A percentile compares a stretch with the other conserved stretches of the same genome.
Evolutionary conservation across 768 basidiomycete genomes (phyloP).

Genomic region (Myochromella boudieri): DNA sequence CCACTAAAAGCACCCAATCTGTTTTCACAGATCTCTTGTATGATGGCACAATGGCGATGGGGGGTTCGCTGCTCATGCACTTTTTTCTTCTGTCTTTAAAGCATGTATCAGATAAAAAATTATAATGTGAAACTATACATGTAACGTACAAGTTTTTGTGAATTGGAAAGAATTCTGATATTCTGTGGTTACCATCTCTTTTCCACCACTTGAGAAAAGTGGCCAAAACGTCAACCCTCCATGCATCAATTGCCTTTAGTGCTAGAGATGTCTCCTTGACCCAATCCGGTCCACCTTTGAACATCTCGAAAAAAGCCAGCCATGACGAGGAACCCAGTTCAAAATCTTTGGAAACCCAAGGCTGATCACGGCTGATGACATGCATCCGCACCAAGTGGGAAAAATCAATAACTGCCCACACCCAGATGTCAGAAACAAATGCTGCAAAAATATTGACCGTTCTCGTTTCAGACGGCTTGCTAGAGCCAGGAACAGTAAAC

Average conservation of each 20-base stretch:
- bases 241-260: neutral
- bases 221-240: too few species aligned
- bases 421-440: conserved; percentile 13
- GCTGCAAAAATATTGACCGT: conserved; percentile 16
- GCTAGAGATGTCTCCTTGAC: conserved; percentile 6
- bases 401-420: conserved; percentile 11
- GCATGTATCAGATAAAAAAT: too few species aligned
- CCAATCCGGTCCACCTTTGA: conserved; percentile 19
- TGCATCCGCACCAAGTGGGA: conserved; percentile 8
- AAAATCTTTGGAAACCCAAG: neutral
- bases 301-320: too few species aligned
- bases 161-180: too few species aligned
- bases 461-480: neutral
- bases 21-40: neutral
- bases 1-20: neutral
- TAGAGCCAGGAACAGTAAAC: neutral
- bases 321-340: neutral
- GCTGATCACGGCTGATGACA: conserved; percentile 2
- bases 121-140: too few species aligned
- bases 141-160: too few species aligned
- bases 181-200: too few species aligned
- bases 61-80: too few species aligned
- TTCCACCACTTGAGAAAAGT: too few species aligned
- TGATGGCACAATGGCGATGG: neutral
- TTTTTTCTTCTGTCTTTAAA: too few species aligned